Base-by-base conservation (phyloP, 106 monocot species). In the Acanthochlamys bracteata region DNA sequence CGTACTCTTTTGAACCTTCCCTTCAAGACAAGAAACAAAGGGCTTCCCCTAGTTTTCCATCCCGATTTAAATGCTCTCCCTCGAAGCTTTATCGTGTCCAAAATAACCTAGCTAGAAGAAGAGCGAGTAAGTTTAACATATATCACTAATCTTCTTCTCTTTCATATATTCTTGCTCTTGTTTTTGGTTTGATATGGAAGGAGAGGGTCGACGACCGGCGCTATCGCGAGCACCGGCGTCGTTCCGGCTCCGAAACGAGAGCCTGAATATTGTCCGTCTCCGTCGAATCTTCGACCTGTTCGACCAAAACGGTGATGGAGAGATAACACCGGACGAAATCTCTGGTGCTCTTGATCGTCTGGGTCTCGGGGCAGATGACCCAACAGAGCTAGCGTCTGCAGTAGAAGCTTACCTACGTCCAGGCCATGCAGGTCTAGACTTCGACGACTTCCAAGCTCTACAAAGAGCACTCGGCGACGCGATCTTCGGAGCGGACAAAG, bases 231-330 rank as follows among this genome's bases (percentile, higher is more conserved):
- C 83, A 8, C 69, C 83, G 26, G 42, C 73, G 3, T 89, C 89
- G 19, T 84, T 84, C 78, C 80, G 83, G 15, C 84, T 89, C 25
- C 77, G 89, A 20, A 73, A 45, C 68, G 57, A 65, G 24, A 81
- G 81, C 68, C 79, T 89, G 24, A 79, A 84, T 75, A 54, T 73
- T 3, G 47, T 89, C 54, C 84, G 84, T 25, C 84, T 89, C 16
- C 53, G 53, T 6, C 7, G 53, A 43, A 43, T 43, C 43, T 43
- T 43, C 76, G 82, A 86, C 73, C 58, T 86, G 66, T 86, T 86
- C 76, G 86, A 86, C 68, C 20, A 66, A 8, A 71, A 86, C 76
- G 68, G 70, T 53, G 86, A 86, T 61, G 79, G 79, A 56, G 71
- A 66, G 69, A 71, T 84, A 75, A 76, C 76, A 65, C 41, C 73